phyloP scores from a whole-genome alignment of 495 filamentous ascomycete species.

The Hyaloscypha variabilis region DNA sequence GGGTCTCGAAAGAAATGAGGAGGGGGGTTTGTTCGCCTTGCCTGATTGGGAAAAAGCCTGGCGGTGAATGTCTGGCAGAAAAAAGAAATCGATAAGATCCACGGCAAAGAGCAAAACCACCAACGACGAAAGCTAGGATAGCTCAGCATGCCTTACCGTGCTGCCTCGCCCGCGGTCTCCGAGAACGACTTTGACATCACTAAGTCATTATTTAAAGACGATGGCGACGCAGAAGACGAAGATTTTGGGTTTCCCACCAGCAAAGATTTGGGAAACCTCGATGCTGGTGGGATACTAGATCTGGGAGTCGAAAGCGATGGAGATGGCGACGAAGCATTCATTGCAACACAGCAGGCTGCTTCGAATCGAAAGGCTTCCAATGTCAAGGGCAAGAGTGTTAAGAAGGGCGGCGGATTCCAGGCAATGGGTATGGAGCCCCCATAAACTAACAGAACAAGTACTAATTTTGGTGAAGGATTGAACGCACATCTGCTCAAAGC shows the following conservation, averaged over 20 bases:
- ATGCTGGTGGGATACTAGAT: constrained; percentile 46
- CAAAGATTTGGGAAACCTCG: constrained; percentile 44
- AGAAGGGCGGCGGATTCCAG: constrained; percentile 96
- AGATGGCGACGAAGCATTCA: constrained; percentile 82
- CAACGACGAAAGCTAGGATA: not conserved
- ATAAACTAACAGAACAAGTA: not conserved
- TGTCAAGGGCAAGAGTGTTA: constrained; percentile 80
- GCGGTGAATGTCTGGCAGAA: not conserved
- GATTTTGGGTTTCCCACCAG: constrained; percentile 41
- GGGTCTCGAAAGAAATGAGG: not conserved
- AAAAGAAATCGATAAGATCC: constrained; percentile 22
- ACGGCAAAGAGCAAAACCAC: not conserved
- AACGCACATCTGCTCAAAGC: constrained; percentile 81
- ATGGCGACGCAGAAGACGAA: constrained; percentile 41
- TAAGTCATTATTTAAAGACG: constrained; percentile 69
- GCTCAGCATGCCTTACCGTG: constrained; percentile 45
- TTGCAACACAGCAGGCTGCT: constrained; percentile 80
- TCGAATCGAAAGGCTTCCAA: constrained; percentile 83
- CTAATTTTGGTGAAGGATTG: constrained; percentile 51
- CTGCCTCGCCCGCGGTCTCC: constrained; percentile 78
- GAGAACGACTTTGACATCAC: constrained; percentile 94
- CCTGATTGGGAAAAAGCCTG: not conserved
- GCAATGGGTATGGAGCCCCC: constrained; percentile 68
- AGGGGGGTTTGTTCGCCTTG: not conserved
- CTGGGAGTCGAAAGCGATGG: constrained; percentile 56